Percentiles rank a stretch among this genome's conserved stretches.
Evolutionary conservation across 1,139 yeast species (phyloP).

Genomic region (Meyerozyma athensensis): DNA sequence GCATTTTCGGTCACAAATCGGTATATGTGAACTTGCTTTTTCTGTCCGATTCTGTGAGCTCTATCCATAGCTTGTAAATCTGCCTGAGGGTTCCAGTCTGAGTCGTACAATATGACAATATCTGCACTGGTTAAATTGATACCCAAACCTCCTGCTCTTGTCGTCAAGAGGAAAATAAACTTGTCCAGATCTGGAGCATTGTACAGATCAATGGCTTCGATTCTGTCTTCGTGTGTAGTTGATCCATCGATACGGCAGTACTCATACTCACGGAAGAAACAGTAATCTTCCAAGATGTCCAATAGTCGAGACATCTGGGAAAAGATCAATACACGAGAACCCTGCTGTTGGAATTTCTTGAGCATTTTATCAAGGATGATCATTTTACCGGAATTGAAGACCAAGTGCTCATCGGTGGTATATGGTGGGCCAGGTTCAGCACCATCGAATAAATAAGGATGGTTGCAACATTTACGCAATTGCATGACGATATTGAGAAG

Average conservation of each 20-base stretch:
- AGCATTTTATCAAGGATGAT: constrained; percentile 79
- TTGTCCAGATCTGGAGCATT: constrained; percentile 79
- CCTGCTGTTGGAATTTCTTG: constrained; percentile 65
- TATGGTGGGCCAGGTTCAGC: constrained; percentile 99
- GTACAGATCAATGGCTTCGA: constrained; percentile 86
- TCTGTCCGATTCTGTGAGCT: constrained; percentile 97
- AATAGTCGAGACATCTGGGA: constrained; percentile 93
- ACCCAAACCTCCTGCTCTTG: constrained; percentile 99
- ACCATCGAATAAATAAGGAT: constrained; percentile 94
- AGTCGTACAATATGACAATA: constrained; percentile 82
- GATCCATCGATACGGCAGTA: constrained; percentile 96
- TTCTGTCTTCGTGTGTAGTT: constrained; percentile 90
- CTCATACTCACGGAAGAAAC: constrained; percentile 73
- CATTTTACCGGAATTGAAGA: constrained; percentile 87
- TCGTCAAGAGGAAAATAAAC: constrained; percentile 81
- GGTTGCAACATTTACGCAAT: constrained; percentile 92
- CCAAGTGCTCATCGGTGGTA: constrained; percentile 92
- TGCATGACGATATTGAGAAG: constrained; percentile 94
- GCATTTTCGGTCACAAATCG: constrained; percentile 94
- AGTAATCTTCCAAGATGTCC: constrained; percentile 91
- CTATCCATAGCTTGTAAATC: constrained; percentile 99
- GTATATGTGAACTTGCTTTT: constrained; percentile 88
- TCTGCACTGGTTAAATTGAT: constrained; percentile 93
- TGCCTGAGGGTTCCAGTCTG: constrained; percentile 99
- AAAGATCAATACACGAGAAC: constrained; percentile 86